Percentiles rank a stretch among this genome's conserved stretches.
phyloP scores from a whole-genome alignment of 768 basidiomycete genomes.

The Heimioporus sp. region DNA sequence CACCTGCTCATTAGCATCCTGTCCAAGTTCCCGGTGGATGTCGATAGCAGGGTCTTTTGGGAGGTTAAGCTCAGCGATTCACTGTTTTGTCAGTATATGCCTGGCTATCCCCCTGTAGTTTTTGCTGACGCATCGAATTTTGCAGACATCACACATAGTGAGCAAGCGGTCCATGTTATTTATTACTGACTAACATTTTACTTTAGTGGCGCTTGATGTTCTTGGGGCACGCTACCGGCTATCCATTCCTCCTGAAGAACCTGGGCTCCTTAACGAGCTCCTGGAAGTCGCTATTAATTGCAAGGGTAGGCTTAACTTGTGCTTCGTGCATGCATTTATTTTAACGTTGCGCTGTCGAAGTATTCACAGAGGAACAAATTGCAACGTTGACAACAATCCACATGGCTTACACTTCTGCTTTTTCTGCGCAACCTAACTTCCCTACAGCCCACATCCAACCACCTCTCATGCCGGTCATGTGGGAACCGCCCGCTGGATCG shows the following conservation, averaged over 20 bases:
- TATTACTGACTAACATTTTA: constrained; percentile 22
- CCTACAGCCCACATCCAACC: constrained; percentile 7
- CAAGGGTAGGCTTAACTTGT: constrained; percentile 54
- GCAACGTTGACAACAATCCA: constrained; percentile 45
- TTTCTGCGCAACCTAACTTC: constrained; percentile 11
- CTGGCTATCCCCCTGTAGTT: neutral
- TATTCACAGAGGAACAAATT: constrained; percentile 63
- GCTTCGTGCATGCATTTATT: neutral
- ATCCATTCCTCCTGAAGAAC: constrained; percentile 32
- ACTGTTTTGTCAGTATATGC: constrained; percentile 57
- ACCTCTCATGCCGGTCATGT: constrained; percentile 20
- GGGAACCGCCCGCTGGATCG: constrained; percentile 12
- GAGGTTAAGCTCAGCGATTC: constrained; percentile 57
- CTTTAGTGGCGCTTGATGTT: constrained; percentile 51
- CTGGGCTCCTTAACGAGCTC: constrained; percentile 44
- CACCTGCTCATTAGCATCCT: constrained; percentile 73
- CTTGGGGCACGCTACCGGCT: constrained; percentile 50
- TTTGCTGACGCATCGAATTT: constrained; percentile 6
- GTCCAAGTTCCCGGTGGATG: constrained; percentile 75
- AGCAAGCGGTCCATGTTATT: neutral
- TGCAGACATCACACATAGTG: constrained; percentile 38
- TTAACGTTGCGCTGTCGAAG: constrained; percentile 32
- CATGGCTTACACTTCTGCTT: constrained; percentile 26
- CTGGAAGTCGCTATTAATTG: constrained; percentile 50
- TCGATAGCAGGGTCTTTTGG: constrained; percentile 78